These are phyloP conservation scores for Rhizopus arrhizus DNA, from an alignment of 371 early-diverging fungal species.

Conservation along the genomic window DNA sequence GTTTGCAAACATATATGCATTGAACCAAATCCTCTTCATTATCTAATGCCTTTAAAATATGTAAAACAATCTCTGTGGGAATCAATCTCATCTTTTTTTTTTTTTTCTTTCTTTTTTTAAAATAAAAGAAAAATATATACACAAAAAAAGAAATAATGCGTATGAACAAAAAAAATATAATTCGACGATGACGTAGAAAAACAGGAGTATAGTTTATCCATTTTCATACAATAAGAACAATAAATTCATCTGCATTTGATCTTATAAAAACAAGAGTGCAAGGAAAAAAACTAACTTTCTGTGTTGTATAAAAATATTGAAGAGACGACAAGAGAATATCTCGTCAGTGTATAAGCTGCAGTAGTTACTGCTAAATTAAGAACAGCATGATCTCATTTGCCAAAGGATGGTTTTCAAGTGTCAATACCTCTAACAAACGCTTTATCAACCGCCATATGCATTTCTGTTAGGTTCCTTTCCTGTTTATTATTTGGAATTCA, in stretches of 20 bases:
- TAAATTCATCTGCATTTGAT: no score
- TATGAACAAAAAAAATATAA: no score
- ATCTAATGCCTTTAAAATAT: constrained; percentile 46
- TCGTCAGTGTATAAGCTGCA: constrained; percentile 13
- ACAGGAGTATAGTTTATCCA: no score
- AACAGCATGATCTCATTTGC: constrained; percentile 39
- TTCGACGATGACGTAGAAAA: no score
- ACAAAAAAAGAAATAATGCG: no score
- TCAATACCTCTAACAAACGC: constrained; percentile 47
- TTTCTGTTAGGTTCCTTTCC: constrained; percentile 45
- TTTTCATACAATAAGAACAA: no score
- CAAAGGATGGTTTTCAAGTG: constrained; percentile 36
- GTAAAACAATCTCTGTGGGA: constrained; percentile 49
- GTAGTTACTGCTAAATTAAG: constrained; percentile 35
- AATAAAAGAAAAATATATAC: neutral
- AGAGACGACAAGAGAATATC: neutral
- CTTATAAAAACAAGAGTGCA: neutral
- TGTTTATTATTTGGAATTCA: constrained; percentile 47
- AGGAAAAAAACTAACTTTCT: neutral
- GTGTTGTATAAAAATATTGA: no score
- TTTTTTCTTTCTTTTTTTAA: no score
- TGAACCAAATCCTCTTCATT: constrained; percentile 34
- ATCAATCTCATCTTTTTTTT: constrained; percentile 7
- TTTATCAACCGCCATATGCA: constrained; percentile 49
- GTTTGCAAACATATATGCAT: constrained; percentile 46